Conservation (phyloP, 2,329 filamentous ascomycete genomes). For the Elsinoe perseae region DNA sequence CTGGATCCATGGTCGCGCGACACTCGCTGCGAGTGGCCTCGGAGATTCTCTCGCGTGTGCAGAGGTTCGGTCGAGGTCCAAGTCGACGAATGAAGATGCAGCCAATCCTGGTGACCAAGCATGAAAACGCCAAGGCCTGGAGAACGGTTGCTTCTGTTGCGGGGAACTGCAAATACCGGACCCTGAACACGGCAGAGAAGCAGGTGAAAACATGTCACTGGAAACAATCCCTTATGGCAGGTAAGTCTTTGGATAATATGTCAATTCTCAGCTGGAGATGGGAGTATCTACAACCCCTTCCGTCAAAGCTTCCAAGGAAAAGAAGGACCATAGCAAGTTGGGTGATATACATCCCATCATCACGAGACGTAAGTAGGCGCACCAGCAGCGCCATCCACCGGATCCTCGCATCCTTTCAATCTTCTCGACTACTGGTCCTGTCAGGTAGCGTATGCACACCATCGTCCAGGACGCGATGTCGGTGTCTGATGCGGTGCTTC, state of each 20-base stretch:
- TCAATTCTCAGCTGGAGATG: not conserved
- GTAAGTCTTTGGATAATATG: not conserved
- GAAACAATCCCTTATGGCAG: not conserved
- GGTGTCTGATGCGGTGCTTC: not conserved
- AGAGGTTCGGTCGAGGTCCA: not conserved
- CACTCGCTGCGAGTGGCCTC: not conserved
- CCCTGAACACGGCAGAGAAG: not conserved
- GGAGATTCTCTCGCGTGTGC: not conserved
- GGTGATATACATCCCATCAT: conserved; percentile 3
- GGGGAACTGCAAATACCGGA: not conserved
- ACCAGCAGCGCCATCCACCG: not conserved
- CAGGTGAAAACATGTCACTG: not conserved
- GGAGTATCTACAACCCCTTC: conserved; percentile 3
- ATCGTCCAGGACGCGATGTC: not conserved
- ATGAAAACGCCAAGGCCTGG: not conserved
- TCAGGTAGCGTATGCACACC: not conserved
- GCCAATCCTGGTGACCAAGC: not conserved
- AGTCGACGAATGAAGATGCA: conserved; percentile 1
- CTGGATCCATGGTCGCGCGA: conserved; percentile 6
- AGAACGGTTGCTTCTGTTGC: not conserved
- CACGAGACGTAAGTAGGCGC: not conserved
- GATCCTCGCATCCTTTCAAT: not conserved
- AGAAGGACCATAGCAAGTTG: not conserved
- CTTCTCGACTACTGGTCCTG: not conserved
- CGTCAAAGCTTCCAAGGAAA: not conserved